phyloP scores from a whole-genome alignment of 306 rosid genomes.

The Vigna nakashimae region DNA sequence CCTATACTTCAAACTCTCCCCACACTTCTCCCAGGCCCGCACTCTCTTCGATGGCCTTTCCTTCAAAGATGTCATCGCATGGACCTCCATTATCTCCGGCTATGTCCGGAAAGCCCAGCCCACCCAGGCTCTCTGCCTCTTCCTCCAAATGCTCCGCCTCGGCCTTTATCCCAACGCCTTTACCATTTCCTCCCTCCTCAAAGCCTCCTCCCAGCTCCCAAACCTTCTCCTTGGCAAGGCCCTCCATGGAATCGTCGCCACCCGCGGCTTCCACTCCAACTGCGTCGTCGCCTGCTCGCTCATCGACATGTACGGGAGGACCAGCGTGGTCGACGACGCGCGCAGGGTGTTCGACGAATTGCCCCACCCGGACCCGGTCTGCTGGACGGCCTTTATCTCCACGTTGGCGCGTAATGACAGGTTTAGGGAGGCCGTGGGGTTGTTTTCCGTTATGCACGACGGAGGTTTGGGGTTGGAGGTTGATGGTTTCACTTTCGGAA shows the following conservation, averaged over 20 bases:
- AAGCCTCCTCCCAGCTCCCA: constrained; percentile 67
- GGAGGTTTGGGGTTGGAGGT: constrained; percentile 54
- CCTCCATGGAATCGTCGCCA: constrained; percentile 65
- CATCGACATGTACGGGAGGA: constrained; percentile 86
- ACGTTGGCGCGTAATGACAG: constrained; percentile 68
- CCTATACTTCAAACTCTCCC: constrained; percentile 70
- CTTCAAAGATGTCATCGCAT: constrained; percentile 74
- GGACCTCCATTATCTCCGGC: constrained; percentile 84
- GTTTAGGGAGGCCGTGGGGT: constrained; percentile 65
- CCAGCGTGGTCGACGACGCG: constrained; percentile 51
- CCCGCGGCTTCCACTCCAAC: constrained; percentile 63
- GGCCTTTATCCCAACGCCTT: constrained; percentile 72
- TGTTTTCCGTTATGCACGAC: constrained; percentile 58
- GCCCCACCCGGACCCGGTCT: constrained; percentile 62
- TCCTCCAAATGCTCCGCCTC: constrained; percentile 58
- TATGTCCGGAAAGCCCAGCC: constrained; percentile 62
- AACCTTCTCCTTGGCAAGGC: constrained; percentile 55
- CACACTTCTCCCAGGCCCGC: constrained; percentile 57
- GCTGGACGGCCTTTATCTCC: constrained; percentile 82
- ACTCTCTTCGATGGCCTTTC: constrained; percentile 62
- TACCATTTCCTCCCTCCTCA: constrained; percentile 75
- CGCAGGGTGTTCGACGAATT: constrained; percentile 69
- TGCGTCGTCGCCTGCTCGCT: constrained; percentile 60
- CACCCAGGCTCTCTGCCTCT: constrained; percentile 46
- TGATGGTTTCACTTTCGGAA: constrained; percentile 80